phyloP scores from a whole-genome alignment of 495 filamentous ascomycete genomes.

The Penicillium pancosmium region DNA sequence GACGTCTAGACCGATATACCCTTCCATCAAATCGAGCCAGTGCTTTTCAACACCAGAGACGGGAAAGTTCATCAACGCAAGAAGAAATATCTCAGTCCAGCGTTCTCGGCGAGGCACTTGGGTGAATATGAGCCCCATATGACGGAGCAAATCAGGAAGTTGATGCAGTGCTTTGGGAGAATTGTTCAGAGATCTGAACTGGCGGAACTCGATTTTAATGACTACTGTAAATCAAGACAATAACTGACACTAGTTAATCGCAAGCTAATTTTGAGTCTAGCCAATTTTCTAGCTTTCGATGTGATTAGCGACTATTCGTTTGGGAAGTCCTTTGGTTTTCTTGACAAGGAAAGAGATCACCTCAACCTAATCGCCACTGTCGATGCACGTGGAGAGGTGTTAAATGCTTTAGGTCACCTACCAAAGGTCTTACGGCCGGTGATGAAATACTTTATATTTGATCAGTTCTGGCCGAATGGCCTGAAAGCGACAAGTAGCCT shows the following conservation, averaged over 20 bases:
- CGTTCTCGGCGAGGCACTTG: constrained; percentile 8
- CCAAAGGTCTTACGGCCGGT: constrained; percentile 1
- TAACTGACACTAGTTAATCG: background rate
- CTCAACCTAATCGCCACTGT: constrained; percentile 5
- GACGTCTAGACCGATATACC: background rate
- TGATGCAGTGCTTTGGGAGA: background rate
- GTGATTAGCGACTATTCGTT: constrained; percentile 9
- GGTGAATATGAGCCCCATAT: constrained; percentile 12
- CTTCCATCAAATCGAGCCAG: constrained; percentile 13
- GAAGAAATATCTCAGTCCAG: constrained; percentile 9
- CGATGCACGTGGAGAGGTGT: constrained; percentile 1
- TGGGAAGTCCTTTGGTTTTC: constrained; percentile 9
- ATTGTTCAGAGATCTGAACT: background rate
- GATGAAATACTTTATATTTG: constrained; percentile 4
- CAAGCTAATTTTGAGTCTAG: background rate
- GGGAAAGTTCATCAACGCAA: constrained; percentile 5
- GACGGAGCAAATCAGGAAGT: constrained; percentile 1
- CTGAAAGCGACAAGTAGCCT: background rate
- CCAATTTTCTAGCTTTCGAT: constrained; percentile 10
- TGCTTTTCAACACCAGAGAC: constrained; percentile 11
- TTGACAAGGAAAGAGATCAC: constrained; percentile 4
- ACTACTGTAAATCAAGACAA: background rate
- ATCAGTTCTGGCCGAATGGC: background rate
- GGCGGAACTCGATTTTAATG: constrained; percentile 7
- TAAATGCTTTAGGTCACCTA: background rate